Evolutionary conservation across 2,329 filamentous ascomycete species (phyloP).

Genomic region (Trichoderma pleuroti): DNA sequence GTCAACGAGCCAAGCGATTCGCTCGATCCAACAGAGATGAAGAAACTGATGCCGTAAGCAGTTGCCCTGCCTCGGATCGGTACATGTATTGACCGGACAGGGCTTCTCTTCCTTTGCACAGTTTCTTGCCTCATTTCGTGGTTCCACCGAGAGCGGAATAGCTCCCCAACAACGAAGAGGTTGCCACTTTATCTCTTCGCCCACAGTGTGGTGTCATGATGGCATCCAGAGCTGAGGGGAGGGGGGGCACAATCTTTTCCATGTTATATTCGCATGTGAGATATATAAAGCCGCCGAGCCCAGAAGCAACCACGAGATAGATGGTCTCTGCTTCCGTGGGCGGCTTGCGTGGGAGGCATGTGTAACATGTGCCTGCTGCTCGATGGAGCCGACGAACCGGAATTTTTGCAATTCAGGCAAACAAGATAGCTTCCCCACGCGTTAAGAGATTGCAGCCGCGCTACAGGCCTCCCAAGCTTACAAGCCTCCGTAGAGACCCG

Average conservation of each 20-base stretch:
- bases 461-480: neutral
- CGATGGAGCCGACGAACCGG: slow-evolving; percentile 15
- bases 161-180: neutral
- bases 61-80: neutral
- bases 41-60: neutral
- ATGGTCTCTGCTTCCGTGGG: neutral
- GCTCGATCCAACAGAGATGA: neutral
- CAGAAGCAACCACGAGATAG: neutral
- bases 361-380: neutral
- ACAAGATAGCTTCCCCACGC: slow-evolving; percentile 4
- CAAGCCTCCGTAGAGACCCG: neutral
- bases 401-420: slow-evolving; percentile 7
- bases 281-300: neutral
- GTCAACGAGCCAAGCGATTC: neutral
- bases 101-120: neutral
- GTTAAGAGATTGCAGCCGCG: slow-evolving; percentile 13
- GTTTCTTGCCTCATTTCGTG: neutral
- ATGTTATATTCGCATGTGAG: slow-evolving; percentile 1
- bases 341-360: slow-evolving; percentile 12
- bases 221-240: neutral
- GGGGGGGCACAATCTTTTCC: neutral
- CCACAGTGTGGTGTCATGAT: neutral
- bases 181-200: neutral
- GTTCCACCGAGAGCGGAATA: neutral
- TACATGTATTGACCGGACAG: neutral